Evolutionary conservation across 2,329 filamentous ascomycete species (phyloP), one percentile per base, ranked within the genome.

Genomic region (Tothia fuscella): DNA sequence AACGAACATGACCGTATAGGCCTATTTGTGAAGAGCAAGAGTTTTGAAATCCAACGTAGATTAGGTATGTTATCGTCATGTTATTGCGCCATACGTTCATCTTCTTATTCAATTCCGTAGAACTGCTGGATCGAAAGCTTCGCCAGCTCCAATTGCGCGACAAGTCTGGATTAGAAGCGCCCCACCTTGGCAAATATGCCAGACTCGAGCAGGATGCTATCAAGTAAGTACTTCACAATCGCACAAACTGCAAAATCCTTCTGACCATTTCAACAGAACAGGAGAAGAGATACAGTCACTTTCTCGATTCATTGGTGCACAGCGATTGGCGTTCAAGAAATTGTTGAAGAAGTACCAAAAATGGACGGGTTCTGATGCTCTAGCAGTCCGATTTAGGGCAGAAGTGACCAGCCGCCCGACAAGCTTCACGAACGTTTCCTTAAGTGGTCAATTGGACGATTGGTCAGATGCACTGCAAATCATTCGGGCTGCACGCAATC

Each of bases 301-400:
- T 5, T 72, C 75, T 26, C 76, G 83, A 31, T 93, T 89, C 51
- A 74, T 80, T 48, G 70, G 73, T 45, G 80, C 81, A 2, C 85
- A 93, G 55, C 69, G 78, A 7, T 74, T 80, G 4, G 85, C 81
- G 3, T 88, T 93, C 52, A 74, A 76, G 42, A 93, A 93, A 62
- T 79, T 93, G 28, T 65, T 88, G 25, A 91, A 89, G 58, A 93
- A 93, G 56, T 89, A 91, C 62, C 67, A 80, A 71, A 88, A 87
- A 71, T 91, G 85, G 85, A 89, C 84, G 3, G 77, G 78, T 30
- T 87, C 83, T 17, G 67, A 67, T 5, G 68, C 72, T 0, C 65
- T 91, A 17, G 72, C 73, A 46, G 64, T 66, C 34, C 74, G 78
- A 19, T 82, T 91, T 59, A 76, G 73, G 46, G 70, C 78, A 22